Percentiles rank a stretch among this genome's conserved stretches.
phyloP scores from a whole-genome alignment of 306 rosid genomes.

The Comarum palustre region DNA sequence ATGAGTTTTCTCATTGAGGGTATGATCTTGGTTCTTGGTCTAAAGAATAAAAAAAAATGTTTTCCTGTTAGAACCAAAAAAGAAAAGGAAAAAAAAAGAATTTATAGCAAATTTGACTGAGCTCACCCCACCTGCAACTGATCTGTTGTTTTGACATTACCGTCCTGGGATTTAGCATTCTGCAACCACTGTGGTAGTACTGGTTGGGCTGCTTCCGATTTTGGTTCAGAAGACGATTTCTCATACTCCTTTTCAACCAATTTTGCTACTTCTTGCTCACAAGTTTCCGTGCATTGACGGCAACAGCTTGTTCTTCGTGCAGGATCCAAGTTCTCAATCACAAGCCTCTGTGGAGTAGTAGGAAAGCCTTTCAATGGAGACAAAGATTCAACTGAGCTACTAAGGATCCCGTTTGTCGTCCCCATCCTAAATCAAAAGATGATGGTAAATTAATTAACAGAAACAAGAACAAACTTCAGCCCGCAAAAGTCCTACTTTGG shows the following conservation, averaged over 20 bases:
- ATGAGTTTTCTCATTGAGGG: conserved; percentile 50
- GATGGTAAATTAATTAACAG: conserved; percentile 25
- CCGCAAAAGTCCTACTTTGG: background rate
- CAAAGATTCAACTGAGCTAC: conserved; percentile 69
- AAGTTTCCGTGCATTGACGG: conserved; percentile 55
- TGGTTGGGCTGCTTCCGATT: conserved; percentile 45
- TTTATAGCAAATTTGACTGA: conserved; percentile 7
- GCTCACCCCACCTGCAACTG: conserved; percentile 50
- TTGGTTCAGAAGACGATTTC: conserved; percentile 47
- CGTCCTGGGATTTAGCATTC: conserved; percentile 52
- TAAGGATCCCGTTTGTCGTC: conserved; percentile 65
- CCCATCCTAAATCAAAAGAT: conserved; percentile 56
- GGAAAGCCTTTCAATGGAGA: conserved; percentile 65
- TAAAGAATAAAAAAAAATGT: conserved; percentile 26
- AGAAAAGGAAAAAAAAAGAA: background rate
- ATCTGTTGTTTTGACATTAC: conserved; percentile 42
- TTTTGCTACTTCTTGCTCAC: conserved; percentile 58
- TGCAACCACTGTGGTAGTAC: conserved; percentile 89
- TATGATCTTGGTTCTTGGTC: conserved; percentile 48
- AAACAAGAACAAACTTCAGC: conserved; percentile 23
- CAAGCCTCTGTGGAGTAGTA: conserved; percentile 39
- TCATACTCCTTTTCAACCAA: conserved; percentile 50
- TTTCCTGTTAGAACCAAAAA: background rate
- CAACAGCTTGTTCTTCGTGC: conserved; percentile 51
- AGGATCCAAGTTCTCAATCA: conserved; percentile 59